Evolutionary conservation across 2,329 filamentous ascomycete species (phyloP), one percentile per base, ranked within the genome.

Genomic region (Scytalidium lignicola): DNA sequence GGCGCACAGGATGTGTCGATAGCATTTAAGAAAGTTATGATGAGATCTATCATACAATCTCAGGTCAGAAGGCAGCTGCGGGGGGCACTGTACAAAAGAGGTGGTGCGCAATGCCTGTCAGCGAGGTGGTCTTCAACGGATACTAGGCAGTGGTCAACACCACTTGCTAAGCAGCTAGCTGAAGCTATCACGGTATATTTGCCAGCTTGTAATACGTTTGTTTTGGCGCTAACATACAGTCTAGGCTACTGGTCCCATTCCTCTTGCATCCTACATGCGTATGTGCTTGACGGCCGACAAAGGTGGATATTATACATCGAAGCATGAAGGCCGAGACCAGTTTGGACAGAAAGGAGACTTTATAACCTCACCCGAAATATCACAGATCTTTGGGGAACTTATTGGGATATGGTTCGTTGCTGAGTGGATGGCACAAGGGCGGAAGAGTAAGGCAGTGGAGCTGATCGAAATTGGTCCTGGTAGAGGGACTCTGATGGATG

Each of bases 321-420:
- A 85, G 41, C 76, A 78, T 47, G 70, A 81, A 51, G 83, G 79
- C 18, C 80, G 84, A 43, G 91, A 96, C 63, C 91, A 92, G 55
- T 99, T 99, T 60, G 93, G 93, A n/a, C 74, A 80, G 48, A 88
- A 89, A 62, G 93, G 93, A 21, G 93, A 99, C 69, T 99, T 99
- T 64, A 86, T 97, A 46, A 99, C 93, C 0, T 96, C 91, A 0
- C 93, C 93, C 0, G 93, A 99, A 69, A 97, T 99, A 60, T 96
- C 91, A 1, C 93, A 97, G 65, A 80, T 97, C 12, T 99, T 99
- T 70, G 93, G 93, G 20, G 93, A 99, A 70, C 76, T 99, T 22
- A 76, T 97, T 49, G 93, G 90, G 3, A 81, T 99, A 59, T 99
- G 93, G 93, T 85, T 96, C 53, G 85, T 97, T 46, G 85, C 92